Base-by-base conservation (phyloP, 768 basidiomycete genomes). In the Kondoa malvinella region DNA sequence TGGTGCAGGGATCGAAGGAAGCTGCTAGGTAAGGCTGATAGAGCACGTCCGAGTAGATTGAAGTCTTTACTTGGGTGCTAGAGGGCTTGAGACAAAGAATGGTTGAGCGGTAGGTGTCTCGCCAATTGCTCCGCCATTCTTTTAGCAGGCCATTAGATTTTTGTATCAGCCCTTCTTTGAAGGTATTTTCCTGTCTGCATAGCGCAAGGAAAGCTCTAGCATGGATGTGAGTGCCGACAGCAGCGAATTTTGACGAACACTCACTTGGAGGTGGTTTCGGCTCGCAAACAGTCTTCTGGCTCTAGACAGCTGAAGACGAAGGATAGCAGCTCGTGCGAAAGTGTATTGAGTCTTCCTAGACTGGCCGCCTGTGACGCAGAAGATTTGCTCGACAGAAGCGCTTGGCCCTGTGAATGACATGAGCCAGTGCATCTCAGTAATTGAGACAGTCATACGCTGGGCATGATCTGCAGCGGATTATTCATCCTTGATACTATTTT, bases 31-130 rank as follows among this genome's bases (percentile, higher is more conserved):
- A 50, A 17, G 74, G 74, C 26, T 70, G 67, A 66, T 71, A 74
- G 34, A 74, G 72, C 21, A 73, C 71, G 66, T 74, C 74, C n/a
- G 71, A 72, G 67, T 64, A 73, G 25, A 73, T 33, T 21, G 3
- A 8, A 16, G 25, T 25, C 34, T 32, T 29, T 1, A 2, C 29
- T 21, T 50, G 25, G 27, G 30, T 17, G 12, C 57, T 25, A 16
- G 14, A 15, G 26, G 33, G 25, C 1, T 58, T 25, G 12, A 60
- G 68, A 12, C 62, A 34, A 21, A 67, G 31, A 66, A 71, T 67
- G 17, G 26, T 27, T 31, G 32, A 50, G 57, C 66, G 27, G 66
- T 68, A 72, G 0, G 71, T 68, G 1, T 62, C 57, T 8, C 70
- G 64, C 71, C 72, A 74, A 62, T 27, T 33, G 12, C 70, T 68